Base-by-base conservation (phyloP, 2,329 filamentous ascomycete species). In the Davidsoniella virescens region DNA sequence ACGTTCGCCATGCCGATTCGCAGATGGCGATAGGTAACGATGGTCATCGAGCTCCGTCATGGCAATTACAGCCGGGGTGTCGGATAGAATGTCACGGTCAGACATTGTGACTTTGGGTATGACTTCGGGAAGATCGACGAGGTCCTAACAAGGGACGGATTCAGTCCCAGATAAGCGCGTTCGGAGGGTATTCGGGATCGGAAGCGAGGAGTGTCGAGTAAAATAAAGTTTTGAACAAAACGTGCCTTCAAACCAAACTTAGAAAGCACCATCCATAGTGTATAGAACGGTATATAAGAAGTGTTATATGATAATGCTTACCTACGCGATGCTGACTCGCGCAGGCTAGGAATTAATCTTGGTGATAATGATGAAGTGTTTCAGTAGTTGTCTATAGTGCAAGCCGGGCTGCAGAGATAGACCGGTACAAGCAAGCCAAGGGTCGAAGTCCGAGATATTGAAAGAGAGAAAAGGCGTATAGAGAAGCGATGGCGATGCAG, bases 31-130 rank as follows among this genome's bases (percentile, higher is more conserved):
- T 60, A 84, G 82, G 60, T 79, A 70, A 52, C 87, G 83, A 67
- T 95, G 88, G 63, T 95, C 87, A 62, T 95, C 87, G 44, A 95
- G 74, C 62, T 88, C 82, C 54, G 82, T 81, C 54, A 87, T 77
- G 12, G 84, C 83, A 51, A 82, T 80, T 65, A 82, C 87, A 59
- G 80, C 75, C 59, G 75, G 74, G 59, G 78, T 73, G 51, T 75
- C 65, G 46, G 62, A 69, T 56, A 63, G 68, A 59, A 81, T 80
- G 53, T 80, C 77, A 61, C 75, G 73, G 61, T 80, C 76, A 54
- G 77, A 74, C 87, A 93, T 77, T 61, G n/a, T n/a, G n/a, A n/a
- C n/a, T n/a, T n/a, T n/a, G n/a, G n/a, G 68, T 68, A 44, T 20
- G n/a, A 3, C 8, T n/a, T 23, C 18, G 25, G 43, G 12, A n/a